Conservation (phyloP, 2,329 filamentous ascomycete genomes). For the Onygena corvina region DNA sequence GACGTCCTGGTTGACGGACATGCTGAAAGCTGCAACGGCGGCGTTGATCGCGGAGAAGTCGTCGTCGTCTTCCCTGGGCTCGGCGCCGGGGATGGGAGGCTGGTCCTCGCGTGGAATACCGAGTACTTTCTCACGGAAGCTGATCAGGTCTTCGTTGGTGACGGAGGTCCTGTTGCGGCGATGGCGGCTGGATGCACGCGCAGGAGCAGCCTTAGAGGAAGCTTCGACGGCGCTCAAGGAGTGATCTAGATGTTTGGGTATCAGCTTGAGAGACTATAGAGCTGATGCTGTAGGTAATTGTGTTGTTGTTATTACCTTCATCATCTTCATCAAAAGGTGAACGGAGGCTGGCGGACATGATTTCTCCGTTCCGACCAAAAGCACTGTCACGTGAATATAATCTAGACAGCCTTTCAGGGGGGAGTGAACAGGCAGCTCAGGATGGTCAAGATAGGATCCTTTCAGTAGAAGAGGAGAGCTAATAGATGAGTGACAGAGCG, state of each 20-base stretch:
- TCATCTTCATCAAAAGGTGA: constrained; percentile 2
- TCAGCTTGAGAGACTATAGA: background rate
- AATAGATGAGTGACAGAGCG: no score
- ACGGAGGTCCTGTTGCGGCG: constrained; percentile 15
- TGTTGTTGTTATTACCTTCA: background rate
- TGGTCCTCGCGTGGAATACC: constrained; percentile 10
- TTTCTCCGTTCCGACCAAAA: constrained; percentile 1
- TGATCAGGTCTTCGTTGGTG: constrained; percentile 14
- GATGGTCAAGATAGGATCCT: no score
- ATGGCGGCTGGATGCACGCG: constrained; percentile 13
- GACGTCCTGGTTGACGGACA: constrained; percentile 12
- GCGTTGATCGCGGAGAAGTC: constrained; percentile 27
- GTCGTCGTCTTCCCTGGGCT: constrained; percentile 16
- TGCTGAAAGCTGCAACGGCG: constrained; percentile 21
- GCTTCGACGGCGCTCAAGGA: no score
- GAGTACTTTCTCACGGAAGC: constrained; percentile 15
- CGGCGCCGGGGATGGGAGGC: background rate
- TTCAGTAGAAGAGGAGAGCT: no score
- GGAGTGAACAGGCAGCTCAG: background rate
- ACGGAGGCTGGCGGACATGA: constrained; percentile 1
- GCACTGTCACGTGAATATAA: constrained; percentile 6
- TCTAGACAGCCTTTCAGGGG: background rate
- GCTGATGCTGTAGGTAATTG: background rate
- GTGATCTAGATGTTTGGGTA: constrained; percentile 7
- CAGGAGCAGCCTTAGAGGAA: background rate